A percentile compares a stretch with the other conserved stretches of the same genome.
Evolutionary conservation across 768 basidiomycete genomes (phyloP).

Genomic region (Leccinum rimulosum): DNA sequence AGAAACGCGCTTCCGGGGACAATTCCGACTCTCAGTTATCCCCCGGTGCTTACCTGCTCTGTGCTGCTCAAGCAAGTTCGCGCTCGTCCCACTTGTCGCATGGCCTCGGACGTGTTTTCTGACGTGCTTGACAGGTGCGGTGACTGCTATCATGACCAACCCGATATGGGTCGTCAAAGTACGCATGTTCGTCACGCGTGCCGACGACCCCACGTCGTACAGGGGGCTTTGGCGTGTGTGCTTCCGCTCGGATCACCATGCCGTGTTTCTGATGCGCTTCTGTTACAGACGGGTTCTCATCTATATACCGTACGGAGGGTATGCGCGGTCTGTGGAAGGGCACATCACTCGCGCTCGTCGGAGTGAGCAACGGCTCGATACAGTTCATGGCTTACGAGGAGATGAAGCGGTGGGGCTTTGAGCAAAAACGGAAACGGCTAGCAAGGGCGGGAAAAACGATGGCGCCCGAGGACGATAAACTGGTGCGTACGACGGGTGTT

Average conservation of each 20-base stretch:
- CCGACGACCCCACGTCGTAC: slow-evolving; percentile 70
- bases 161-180: slow-evolving; percentile 98
- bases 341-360: slow-evolving; percentile 82
- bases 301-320: slow-evolving; percentile 74
- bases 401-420: slow-evolving; percentile 88
- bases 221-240: slow-evolving; percentile 68
- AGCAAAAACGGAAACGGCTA: slow-evolving; percentile 65
- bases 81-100: slow-evolving; percentile 27
- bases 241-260: not conserved
- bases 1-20: slow-evolving; percentile 69
- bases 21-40: slow-evolving; percentile 68
- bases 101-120: slow-evolving; percentile 12
- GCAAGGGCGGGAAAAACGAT: slow-evolving; percentile 61
- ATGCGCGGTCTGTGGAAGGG: slow-evolving; percentile 81
- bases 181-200: slow-evolving; percentile 85
- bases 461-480: slow-evolving; percentile 75
- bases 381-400: slow-evolving; percentile 98
- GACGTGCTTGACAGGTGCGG: slow-evolving; percentile 61
- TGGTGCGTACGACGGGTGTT: slow-evolving; percentile 51
- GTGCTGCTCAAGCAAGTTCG: slow-evolving; percentile 96
- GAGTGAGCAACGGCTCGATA: slow-evolving; percentile 90
- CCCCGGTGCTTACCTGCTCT: slow-evolving; percentile 78
- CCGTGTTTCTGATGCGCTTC: not conserved
- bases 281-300: slow-evolving; percentile 62
- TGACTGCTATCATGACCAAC: slow-evolving; percentile 92